These are phyloP conservation scores for Chrysochromulina tobinii DNA, from an alignment of 78 protist species.

Conservation along the genomic window DNA sequence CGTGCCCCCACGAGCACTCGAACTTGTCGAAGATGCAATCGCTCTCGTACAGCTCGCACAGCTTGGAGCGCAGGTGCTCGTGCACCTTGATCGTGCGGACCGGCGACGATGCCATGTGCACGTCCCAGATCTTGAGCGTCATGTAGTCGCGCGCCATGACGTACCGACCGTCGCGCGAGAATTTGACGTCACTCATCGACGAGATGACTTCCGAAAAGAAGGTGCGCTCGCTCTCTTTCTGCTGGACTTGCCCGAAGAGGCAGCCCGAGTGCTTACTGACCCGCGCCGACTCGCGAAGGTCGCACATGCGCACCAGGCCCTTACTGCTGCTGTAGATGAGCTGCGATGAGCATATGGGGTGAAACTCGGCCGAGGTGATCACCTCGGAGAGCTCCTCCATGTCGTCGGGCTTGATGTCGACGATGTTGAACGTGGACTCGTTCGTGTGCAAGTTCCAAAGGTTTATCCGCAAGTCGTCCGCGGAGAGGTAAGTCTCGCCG, in stretches of 20 bases:
- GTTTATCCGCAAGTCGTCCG: conserved; percentile 97
- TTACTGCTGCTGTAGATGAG: not conserved
- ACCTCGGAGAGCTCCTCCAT: conserved; percentile 98
- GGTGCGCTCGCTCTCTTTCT: conserved; percentile 56
- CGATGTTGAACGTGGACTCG: conserved; percentile 53
- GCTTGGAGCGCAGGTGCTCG: conserved; percentile 73
- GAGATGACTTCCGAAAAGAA: conserved; percentile 91
- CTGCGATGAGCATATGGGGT: conserved; percentile 64
- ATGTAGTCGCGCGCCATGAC: conserved; percentile 89
- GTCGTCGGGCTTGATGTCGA: conserved; percentile 96
- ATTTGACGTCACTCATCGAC: conserved; percentile 84
- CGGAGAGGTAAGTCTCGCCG: conserved; percentile 83
- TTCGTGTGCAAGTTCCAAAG: conserved; percentile 88
- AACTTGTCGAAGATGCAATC: conserved; percentile 10
- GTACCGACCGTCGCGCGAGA: conserved; percentile 82
- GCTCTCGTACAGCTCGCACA: conserved; percentile 29
- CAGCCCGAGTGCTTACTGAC: not conserved
- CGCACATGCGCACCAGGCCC: not conserved
- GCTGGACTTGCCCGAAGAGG: not conserved
- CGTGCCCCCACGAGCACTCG: not conserved
- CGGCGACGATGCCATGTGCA: conserved; percentile 71
- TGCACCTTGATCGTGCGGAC: conserved; percentile 75
- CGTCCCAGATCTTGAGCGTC: conserved; percentile 91
- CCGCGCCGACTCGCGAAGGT: not conserved
- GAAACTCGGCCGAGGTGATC: conserved; percentile 93